phyloP scores from a whole-genome alignment of 2,329 filamentous ascomycete species.

The Decorospora gaudefroyi region DNA sequence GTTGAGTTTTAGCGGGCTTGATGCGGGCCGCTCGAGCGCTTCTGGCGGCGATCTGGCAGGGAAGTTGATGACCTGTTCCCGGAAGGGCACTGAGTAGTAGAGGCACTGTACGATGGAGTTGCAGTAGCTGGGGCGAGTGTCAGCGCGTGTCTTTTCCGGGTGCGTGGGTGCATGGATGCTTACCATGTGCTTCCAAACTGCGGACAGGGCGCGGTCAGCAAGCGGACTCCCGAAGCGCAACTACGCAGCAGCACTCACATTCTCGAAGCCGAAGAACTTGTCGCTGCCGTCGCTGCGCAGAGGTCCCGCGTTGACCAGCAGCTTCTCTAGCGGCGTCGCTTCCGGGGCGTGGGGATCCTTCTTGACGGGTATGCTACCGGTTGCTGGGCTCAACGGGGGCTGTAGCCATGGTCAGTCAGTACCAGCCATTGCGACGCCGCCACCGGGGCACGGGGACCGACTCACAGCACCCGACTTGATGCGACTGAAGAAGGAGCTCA shows the following conservation, averaged over 20 bases:
- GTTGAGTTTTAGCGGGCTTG: constrained; percentile 45
- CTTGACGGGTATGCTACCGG: constrained; percentile 57
- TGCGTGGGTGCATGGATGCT: constrained; percentile 25
- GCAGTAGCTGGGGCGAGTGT: constrained; percentile 71
- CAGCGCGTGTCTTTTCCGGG: constrained; percentile 14
- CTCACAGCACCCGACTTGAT: constrained; percentile 56
- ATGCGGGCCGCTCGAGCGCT: constrained; percentile 63
- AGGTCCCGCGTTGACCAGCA: constrained; percentile 82
- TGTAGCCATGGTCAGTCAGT: constrained; percentile 39
- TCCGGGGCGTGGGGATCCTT: constrained; percentile 63
- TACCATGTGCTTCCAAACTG: constrained; percentile 99
- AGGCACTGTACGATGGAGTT: constrained; percentile 98
- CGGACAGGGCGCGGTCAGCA: constrained; percentile 27
- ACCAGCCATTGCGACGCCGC: constrained; percentile 27
- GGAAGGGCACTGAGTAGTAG: constrained; percentile 92
- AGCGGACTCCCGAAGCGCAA: constrained; percentile 11
- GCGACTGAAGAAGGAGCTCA: constrained; percentile 60
- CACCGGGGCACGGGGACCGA: constrained; percentile 21
- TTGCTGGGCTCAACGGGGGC: constrained; percentile 55
- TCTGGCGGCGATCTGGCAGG: constrained; percentile 73
- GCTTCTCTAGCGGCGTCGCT: constrained; percentile 68
- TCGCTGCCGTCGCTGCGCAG: constrained; percentile 87
- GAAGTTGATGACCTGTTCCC: constrained; percentile 91
- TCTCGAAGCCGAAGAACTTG: constrained; percentile 98
- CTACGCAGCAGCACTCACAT: constrained; percentile 65